Evolutionary conservation across 1,139 yeast species (phyloP), one percentile per base, ranked within the genome.

Genomic region (Scheffersomyces titani): DNA sequence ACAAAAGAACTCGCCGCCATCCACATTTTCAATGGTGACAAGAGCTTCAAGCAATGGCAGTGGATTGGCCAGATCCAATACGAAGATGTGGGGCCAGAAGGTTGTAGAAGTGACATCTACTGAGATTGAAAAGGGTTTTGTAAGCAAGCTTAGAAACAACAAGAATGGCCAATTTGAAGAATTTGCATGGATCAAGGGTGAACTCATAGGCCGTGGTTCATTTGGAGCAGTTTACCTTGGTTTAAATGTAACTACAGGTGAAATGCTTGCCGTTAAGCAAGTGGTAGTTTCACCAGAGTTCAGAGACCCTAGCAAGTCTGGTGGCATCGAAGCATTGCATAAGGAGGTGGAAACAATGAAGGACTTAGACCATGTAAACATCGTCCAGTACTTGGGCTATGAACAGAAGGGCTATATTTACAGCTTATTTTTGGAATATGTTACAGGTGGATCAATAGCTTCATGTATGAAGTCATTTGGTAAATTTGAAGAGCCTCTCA

Each of bases 181-280:
- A 71, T 92, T 93, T 77, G 96, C 94, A 0, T 96, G 99, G 99
- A 90, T 96, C 54, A 92, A 92, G 70, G 99, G 99, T 79, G 98
- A 93, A 67, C 80, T 94, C 61, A 92, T 96, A 58, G 99, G 99
- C 1, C 86, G 93, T 58, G 99, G 99, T 0, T 93, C 98, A 0
- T 96, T 93, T 78, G 99, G 99, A n/a, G 88, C 91, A 50, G 99
- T 96, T 0, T 94, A 84, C 67, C 80, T 96, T 58, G 98, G 97
- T 0, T 81, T 96, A 67, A 96, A 96, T 71, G 96, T 92, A 18
- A 94, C 98, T 0, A 92, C 97, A 0, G 98, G 99, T 56, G 99
- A 96, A 67, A 93, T 96, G 97, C 88, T 96, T 75, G 99, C 99
- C 0, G 99, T 96, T 1, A 96, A 96, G 69, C 99, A 96, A 70